phyloP scores from a whole-genome alignment of 225 moss, liverwort and hornwort species.

The Physcomitrium patens region DNA sequence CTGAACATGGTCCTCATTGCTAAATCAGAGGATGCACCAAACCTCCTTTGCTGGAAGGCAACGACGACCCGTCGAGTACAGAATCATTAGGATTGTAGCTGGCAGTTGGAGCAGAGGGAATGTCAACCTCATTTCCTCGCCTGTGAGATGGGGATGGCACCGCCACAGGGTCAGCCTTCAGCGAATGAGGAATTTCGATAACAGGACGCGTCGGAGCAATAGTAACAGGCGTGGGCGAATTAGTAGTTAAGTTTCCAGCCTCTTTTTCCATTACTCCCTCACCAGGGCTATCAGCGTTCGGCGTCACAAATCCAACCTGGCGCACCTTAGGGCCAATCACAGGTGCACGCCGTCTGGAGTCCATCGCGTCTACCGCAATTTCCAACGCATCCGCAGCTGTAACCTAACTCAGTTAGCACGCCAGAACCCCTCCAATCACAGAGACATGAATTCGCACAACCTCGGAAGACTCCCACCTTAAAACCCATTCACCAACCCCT shows the following conservation, averaged over 20 bases:
- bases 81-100: constrained; percentile 63
- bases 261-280: constrained; percentile 40
- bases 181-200: constrained; percentile 35
- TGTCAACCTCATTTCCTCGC: constrained; percentile 40
- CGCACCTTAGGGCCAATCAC: constrained; percentile 88
- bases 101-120: constrained; percentile 43
- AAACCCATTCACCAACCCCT: no score
- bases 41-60: constrained; percentile 74
- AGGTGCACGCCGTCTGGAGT: constrained; percentile 59
- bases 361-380: constrained; percentile 55
- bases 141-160: constrained; percentile 56
- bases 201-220: constrained; percentile 57
- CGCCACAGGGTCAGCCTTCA: constrained; percentile 48
- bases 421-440: no score
- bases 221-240: constrained; percentile 75
- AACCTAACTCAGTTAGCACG: constrained; percentile 12
- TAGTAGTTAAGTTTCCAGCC: constrained; percentile 34
- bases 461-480: no score
- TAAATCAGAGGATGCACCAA: constrained; percentile 21
- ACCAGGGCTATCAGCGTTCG: constrained; percentile 54
- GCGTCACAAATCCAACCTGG: constrained; percentile 95
- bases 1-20: not conserved
- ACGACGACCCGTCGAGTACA: constrained; percentile 55
- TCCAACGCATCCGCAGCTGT: constrained; percentile 33
- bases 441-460: no score